Evolutionary conservation across 1,139 yeast species (phyloP).

Genomic region (Pichia sp.): DNA sequence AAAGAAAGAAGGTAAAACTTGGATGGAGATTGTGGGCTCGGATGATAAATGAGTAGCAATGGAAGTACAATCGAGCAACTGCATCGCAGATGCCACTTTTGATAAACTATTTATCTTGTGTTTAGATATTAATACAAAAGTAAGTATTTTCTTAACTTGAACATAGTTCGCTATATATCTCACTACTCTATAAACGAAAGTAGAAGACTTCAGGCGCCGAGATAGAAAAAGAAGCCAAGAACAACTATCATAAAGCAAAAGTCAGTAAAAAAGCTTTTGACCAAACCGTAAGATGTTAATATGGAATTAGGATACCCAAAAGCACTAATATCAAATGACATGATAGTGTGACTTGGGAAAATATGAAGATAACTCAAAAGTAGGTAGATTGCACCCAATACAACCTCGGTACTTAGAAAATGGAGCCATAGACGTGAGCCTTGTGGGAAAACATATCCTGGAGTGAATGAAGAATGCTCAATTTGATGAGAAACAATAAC

Average conservation of each 20-base stretch:
- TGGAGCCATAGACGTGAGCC: slow-evolving; percentile 8
- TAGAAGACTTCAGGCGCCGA: background rate
- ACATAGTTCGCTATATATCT: background rate
- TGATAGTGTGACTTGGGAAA: slow-evolving; percentile 13
- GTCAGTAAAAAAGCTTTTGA: slow-evolving; percentile 33
- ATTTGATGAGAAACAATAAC: background rate
- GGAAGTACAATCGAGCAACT: no score
- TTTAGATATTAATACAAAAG: background rate
- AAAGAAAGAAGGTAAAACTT: slow-evolving; percentile 70
- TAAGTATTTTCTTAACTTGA: background rate
- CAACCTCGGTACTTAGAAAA: slow-evolving; percentile 24
- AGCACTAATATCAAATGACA: slow-evolving; percentile 14
- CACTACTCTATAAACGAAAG: background rate
- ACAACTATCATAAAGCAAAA: slow-evolving; percentile 37
- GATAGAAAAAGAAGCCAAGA: slow-evolving; percentile 30
- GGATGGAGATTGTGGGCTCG: slow-evolving; percentile 71
- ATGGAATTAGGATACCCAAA: slow-evolving; percentile 12
- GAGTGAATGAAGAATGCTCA: background rate
- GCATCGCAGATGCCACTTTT: no score
- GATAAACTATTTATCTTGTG: background rate
- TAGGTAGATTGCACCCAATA: slow-evolving; percentile 27
- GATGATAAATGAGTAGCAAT: slow-evolving; percentile 34
- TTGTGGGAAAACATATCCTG: background rate
- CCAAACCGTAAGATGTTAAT: slow-evolving; percentile 8
- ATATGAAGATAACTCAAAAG: background rate